These are phyloP conservation scores for Limnanthes douglasii DNA, from an alignment of 345 rosid genomes.

Conservation along the genomic window DNA sequence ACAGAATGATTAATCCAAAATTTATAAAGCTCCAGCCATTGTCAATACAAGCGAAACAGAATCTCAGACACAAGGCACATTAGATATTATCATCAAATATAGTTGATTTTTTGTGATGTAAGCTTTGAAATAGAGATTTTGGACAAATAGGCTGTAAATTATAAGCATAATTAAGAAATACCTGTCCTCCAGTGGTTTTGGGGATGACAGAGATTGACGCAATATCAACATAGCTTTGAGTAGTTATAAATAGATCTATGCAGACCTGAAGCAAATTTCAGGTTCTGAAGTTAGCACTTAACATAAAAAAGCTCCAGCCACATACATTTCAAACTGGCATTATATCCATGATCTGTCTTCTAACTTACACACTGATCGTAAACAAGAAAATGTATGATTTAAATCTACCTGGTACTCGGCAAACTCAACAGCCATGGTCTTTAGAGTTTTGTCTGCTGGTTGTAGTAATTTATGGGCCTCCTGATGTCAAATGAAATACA, in stretches of 20 bases:
- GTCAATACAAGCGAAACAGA: no score
- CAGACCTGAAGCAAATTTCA: constrained; percentile 51
- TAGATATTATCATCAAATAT: no score
- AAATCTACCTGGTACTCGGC: constrained; percentile 86
- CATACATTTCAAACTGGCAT: no score
- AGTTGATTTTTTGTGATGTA: no score
- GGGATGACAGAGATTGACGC: constrained; percentile 88
- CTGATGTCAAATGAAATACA: constrained; percentile 25
- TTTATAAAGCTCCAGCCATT: no score
- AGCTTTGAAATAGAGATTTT: no score
- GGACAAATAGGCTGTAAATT: no score
- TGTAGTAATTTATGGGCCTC: constrained; percentile 94
- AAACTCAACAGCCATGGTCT: constrained; percentile 94
- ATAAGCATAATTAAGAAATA: constrained; percentile 17
- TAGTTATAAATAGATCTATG: constrained; percentile 80
- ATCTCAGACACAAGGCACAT: no score
- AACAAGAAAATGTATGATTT: constrained; percentile 3
- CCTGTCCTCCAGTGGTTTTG: constrained; percentile 95
- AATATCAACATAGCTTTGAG: constrained; percentile 81
- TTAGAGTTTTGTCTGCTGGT: constrained; percentile 78
- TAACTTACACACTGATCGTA: no score
- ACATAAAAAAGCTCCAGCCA: constrained; percentile 5
- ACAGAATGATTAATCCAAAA: no score
- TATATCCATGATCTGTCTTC: no score
- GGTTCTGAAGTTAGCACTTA: constrained; percentile 6